Evolutionary conservation across 2,329 filamentous ascomycete species (phyloP).

Genomic region (Pseudogymnoascus sp.): DNA sequence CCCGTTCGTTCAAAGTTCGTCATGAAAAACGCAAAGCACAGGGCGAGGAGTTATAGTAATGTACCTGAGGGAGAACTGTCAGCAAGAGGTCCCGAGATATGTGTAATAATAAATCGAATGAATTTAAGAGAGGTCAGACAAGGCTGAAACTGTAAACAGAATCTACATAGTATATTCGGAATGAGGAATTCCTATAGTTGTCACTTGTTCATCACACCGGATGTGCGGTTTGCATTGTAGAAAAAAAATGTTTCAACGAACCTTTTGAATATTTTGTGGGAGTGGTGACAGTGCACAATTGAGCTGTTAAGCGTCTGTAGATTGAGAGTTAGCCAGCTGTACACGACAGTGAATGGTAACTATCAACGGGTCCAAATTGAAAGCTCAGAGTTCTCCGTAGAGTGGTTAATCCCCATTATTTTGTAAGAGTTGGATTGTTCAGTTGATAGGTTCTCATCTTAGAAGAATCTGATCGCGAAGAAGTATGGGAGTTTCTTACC

Average conservation of each 20-base stretch:
- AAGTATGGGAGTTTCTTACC: slow-evolving; percentile 12
- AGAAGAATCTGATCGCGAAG: slow-evolving; percentile 17
- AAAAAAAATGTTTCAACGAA: slow-evolving; percentile 21
- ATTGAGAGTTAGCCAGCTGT: not conserved
- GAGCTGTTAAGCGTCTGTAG: slow-evolving; percentile 4
- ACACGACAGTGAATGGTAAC: not conserved
- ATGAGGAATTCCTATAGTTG: slow-evolving; percentile 33
- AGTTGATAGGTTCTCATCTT: slow-evolving; percentile 34
- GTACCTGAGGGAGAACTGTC: slow-evolving; percentile 27
- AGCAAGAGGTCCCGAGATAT: slow-evolving; percentile 15
- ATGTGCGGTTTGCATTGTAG: slow-evolving; percentile 11
- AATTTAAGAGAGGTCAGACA: slow-evolving; percentile 33
- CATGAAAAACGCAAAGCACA: slow-evolving; percentile 25
- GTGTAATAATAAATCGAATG: slow-evolving; percentile 11
- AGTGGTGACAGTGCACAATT: not conserved
- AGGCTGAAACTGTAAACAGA: slow-evolving; percentile 38
- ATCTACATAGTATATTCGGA: slow-evolving; percentile 32
- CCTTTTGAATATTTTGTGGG: slow-evolving; percentile 21
- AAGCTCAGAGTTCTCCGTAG: slow-evolving; percentile 30
- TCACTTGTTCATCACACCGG: slow-evolving; percentile 31
- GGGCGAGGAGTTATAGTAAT: slow-evolving; percentile 13
- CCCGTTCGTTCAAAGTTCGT: slow-evolving; percentile 41
- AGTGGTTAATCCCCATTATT: slow-evolving; percentile 30
- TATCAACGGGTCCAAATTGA: slow-evolving; percentile 10
- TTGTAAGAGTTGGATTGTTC: slow-evolving; percentile 40